A percentile compares a stretch with the other conserved stretches of the same genome.
phyloP scores from a whole-genome alignment of 805 yeast species.

The Lipomyces sp. region DNA sequence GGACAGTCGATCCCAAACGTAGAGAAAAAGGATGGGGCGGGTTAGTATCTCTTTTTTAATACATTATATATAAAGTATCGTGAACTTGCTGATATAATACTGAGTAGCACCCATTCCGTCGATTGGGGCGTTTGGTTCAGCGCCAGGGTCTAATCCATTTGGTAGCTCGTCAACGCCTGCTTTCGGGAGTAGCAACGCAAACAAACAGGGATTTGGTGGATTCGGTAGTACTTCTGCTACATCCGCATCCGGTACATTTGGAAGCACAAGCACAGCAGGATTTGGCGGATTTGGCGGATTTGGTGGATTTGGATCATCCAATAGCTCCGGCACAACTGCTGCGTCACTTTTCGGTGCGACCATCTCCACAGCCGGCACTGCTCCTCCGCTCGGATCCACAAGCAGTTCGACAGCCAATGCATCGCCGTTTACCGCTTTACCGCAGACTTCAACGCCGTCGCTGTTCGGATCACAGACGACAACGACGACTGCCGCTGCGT shows the following conservation, averaged over 20 bases:
- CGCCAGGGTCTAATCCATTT: slow-evolving; percentile 7
- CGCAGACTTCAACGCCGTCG: neutral
- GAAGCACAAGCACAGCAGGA: slow-evolving; percentile 8
- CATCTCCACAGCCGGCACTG: neutral
- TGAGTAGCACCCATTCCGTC: slow-evolving; percentile 1
- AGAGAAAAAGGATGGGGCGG: slow-evolving; percentile 2
- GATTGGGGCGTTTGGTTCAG: neutral
- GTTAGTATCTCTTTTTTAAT: neutral
- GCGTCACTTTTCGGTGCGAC: slow-evolving; percentile 9
- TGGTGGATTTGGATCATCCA: slow-evolving; percentile 13
- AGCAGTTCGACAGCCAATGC: slow-evolving; percentile 7
- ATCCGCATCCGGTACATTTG: slow-evolving; percentile 12
- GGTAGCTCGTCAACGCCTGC: slow-evolving; percentile 9
- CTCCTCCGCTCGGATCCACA: neutral
- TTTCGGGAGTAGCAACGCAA: slow-evolving; percentile 3
- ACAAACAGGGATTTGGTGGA: neutral
- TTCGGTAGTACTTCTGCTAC: slow-evolving; percentile 6
- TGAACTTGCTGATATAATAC: neutral
- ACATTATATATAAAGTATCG: neutral
- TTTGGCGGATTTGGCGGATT: slow-evolving; percentile 10
- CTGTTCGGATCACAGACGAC: slow-evolving; percentile 9
- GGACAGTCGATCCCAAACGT: neutral
- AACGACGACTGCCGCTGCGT: slow-evolving; percentile 8
- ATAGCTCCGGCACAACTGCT: slow-evolving; percentile 4
- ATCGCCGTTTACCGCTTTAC: neutral